These are phyloP conservation scores for Verticillium longisporum DNA, from an alignment of 2,329 filamentous ascomycete species.

Conservation along the genomic window DNA sequence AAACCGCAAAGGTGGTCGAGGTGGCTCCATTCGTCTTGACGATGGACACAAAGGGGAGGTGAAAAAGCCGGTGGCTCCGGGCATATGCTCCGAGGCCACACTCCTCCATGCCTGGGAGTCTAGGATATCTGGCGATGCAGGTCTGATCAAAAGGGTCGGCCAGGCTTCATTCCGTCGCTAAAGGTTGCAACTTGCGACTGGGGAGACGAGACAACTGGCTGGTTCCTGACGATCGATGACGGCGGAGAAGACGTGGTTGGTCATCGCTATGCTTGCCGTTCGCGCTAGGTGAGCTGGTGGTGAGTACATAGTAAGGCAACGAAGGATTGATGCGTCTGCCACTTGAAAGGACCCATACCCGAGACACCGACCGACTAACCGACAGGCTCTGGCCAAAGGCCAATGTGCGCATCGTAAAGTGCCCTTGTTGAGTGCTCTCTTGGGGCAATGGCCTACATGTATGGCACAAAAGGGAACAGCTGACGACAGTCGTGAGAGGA, in stretches of 20 bases:
- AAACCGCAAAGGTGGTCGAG: slow-evolving; percentile 5
- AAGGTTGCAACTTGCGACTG: neutral
- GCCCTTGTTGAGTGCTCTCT: too few species aligned
- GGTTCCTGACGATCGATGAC: slow-evolving; percentile 1
- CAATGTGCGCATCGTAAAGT: too few species aligned
- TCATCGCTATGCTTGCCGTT: neutral
- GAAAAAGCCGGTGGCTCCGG: neutral
- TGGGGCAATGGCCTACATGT: too few species aligned
- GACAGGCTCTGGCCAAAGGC: neutral
- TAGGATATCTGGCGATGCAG: neutral
- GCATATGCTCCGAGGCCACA: neutral
- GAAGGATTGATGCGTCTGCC: neutral
- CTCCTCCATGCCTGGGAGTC: neutral
- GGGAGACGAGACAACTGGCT: neutral
- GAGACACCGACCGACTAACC: neutral
- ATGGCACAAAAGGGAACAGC: too few species aligned
- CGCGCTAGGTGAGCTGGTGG: neutral
- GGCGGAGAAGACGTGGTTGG: neutral
- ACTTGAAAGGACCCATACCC: neutral
- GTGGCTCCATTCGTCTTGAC: slow-evolving; percentile 11
- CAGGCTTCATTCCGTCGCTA: neutral
- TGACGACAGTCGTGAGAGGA: too few species aligned
- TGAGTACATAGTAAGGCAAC: neutral
- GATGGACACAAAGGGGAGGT: neutral
- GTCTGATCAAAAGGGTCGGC: neutral